These are phyloP conservation scores for Auriculariales sp. DNA, from an alignment of 768 basidiomycete genomes.

Conservation along the genomic window DNA sequence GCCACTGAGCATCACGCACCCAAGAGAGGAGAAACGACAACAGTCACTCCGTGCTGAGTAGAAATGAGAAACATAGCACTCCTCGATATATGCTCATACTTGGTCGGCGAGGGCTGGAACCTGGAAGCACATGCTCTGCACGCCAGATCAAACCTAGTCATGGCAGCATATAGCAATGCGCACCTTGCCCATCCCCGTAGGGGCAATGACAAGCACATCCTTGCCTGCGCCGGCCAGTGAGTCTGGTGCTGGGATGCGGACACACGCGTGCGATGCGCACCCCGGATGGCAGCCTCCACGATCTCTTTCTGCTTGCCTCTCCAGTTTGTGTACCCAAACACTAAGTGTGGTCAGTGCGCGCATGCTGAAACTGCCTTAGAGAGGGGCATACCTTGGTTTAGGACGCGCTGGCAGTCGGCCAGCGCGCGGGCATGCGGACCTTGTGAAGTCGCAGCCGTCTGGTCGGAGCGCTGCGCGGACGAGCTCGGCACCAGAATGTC, in stretches of 20 bases:
- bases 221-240: conserved; percentile 24
- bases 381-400: too few species aligned
- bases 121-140: conserved; percentile 78
- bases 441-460: too few species aligned
- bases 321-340: conserved; percentile 52
- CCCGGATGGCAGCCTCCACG: conserved; percentile 51
- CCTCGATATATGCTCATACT: conserved; percentile 19
- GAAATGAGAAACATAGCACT: background rate
- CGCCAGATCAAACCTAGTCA: background rate
- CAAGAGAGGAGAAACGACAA: conserved; percentile 65
- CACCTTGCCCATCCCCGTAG: conserved; percentile 85
- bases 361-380: background rate
- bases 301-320: conserved; percentile 71
- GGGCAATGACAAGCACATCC: conserved; percentile 70
- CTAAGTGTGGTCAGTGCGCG: conserved; percentile 19
- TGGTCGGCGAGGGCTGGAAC: conserved; percentile 57
- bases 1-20: conserved; percentile 25
- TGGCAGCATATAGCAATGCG: background rate
- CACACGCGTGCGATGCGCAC: conserved; percentile 18
- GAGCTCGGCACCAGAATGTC: too few species aligned
- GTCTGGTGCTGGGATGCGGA: background rate
- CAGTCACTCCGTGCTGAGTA: conserved; percentile 46
- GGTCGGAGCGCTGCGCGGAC: too few species aligned
- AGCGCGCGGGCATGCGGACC: too few species aligned
- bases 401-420: too few species aligned